Percentiles rank a stretch among this genome's conserved stretches.
These are phyloP conservation scores for Zopfia rhizophila DNA, from an alignment of 2,329 filamentous ascomycete species.

Conservation along the genomic window DNA sequence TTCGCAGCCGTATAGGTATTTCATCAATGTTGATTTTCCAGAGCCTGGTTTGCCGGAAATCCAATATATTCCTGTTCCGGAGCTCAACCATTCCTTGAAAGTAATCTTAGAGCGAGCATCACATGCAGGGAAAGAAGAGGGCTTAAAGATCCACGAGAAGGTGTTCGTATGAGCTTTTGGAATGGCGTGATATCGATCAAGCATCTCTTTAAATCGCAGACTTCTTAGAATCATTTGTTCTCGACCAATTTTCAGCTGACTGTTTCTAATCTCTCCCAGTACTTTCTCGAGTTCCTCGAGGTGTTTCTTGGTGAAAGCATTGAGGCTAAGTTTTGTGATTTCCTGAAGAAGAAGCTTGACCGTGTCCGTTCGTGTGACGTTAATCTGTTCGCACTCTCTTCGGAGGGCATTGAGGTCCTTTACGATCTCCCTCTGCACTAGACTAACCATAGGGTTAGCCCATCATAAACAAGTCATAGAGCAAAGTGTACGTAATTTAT, in stretches of 20 bases:
- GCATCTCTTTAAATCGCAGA: conserved; percentile 9
- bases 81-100: conserved; percentile 15
- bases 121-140: not conserved
- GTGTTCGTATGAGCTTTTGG: conserved; percentile 13
- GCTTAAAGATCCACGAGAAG: conserved; percentile 16
- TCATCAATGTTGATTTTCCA: conserved; percentile 61
- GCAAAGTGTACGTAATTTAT: no score
- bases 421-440: no score
- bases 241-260: not conserved
- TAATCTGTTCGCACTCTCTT: no score
- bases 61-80: conserved; percentile 35
- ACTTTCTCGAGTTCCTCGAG: not conserved
- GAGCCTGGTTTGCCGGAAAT: conserved; percentile 58
- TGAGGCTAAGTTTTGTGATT: no score
- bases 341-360: no score
- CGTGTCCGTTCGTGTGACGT: no score
- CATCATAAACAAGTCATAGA: no score
- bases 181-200: conserved; percentile 8
- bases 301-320: no score
- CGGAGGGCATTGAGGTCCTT: no score
- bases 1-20: conserved; percentile 47
- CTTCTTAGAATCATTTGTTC: conserved; percentile 5
- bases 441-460: no score
- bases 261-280: not conserved
- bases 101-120: conserved; percentile 8